Evolutionary conservation across 768 basidiomycete genomes (phyloP).

Genomic region (Mycena floridula): DNA sequence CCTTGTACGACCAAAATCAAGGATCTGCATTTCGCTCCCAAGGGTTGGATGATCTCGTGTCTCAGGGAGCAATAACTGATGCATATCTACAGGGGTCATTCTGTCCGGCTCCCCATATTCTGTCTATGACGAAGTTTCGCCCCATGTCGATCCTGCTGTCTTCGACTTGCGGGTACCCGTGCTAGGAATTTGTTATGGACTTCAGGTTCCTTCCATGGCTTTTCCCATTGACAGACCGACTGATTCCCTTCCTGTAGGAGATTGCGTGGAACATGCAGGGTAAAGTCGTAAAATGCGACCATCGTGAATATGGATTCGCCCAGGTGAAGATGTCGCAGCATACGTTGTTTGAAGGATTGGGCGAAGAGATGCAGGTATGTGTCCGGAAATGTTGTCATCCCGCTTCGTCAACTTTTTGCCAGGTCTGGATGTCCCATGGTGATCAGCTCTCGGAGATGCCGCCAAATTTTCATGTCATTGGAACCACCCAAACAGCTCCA

Average conservation of each 20-base stretch:
- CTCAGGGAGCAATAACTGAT: background rate
- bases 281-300: slow-evolving; percentile 77
- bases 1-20: slow-evolving; percentile 90
- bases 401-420: background rate
- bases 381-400: background rate
- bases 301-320: slow-evolving; percentile 94
- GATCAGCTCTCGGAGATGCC: slow-evolving; percentile 86
- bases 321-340: slow-evolving; percentile 68
- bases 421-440: slow-evolving; percentile 99
- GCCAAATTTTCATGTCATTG: slow-evolving; percentile 80
- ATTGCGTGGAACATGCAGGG: slow-evolving; percentile 87
- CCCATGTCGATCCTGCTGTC: slow-evolving; percentile 89
- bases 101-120: slow-evolving; percentile 98
- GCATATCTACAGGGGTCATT: slow-evolving; percentile 63
- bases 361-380: slow-evolving; percentile 82
- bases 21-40: slow-evolving; percentile 89
- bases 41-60: slow-evolving; percentile 46
- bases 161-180: slow-evolving; percentile 87
- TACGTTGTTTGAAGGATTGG: slow-evolving; percentile 78
- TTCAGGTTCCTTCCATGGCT: slow-evolving; percentile 59
- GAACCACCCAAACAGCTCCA: slow-evolving; percentile 80
- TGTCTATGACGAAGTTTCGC: slow-evolving; percentile 89
- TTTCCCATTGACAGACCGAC: background rate
- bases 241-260: slow-evolving; percentile 49
- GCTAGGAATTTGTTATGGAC: slow-evolving; percentile 95